Conservation (phyloP, 1,284 basidiomycete genomes). For the Gomphus bonarii region DNA sequence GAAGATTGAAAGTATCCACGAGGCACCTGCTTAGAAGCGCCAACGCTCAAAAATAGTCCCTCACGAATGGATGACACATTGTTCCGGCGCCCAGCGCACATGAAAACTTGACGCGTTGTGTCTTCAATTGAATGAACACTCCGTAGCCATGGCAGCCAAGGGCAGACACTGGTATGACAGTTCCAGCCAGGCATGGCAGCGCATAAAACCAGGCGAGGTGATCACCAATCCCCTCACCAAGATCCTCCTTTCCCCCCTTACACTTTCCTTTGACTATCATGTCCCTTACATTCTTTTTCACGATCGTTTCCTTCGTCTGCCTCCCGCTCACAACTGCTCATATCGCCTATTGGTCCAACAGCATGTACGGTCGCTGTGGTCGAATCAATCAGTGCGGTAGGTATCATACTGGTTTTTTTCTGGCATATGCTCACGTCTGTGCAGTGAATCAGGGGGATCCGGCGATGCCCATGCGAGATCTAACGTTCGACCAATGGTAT, state of each 20-base stretch:
- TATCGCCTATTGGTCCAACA: slow-evolving; percentile 3
- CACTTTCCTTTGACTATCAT: neutral
- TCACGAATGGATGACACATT: neutral
- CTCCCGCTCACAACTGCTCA: slow-evolving; percentile 1
- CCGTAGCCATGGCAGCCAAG: neutral
- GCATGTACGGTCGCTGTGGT: slow-evolving; percentile 10
- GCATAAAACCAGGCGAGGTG: neutral
- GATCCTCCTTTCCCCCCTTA: neutral
- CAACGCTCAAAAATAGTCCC: neutral
- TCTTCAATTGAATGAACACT: neutral
- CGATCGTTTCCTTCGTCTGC: neutral
- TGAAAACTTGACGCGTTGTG: neutral
- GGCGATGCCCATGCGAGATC: slow-evolving; percentile 42
- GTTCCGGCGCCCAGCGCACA: neutral
- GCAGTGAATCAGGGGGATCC: slow-evolving; percentile 16
- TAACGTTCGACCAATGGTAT: slow-evolving; percentile 60
- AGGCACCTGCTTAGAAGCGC: neutral
- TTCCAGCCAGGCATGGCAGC: too few species aligned
- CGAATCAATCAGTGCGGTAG: slow-evolving; percentile 3
- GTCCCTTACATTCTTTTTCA: slow-evolving; percentile 6
- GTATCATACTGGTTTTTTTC: neutral
- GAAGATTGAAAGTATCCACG: too few species aligned
- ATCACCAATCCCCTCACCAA: neutral
- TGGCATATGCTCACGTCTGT: neutral
- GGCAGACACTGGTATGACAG: too few species aligned